phyloP scores from a whole-genome alignment of 2,329 filamentous ascomycete genomes.

The Tolypocladium album region DNA sequence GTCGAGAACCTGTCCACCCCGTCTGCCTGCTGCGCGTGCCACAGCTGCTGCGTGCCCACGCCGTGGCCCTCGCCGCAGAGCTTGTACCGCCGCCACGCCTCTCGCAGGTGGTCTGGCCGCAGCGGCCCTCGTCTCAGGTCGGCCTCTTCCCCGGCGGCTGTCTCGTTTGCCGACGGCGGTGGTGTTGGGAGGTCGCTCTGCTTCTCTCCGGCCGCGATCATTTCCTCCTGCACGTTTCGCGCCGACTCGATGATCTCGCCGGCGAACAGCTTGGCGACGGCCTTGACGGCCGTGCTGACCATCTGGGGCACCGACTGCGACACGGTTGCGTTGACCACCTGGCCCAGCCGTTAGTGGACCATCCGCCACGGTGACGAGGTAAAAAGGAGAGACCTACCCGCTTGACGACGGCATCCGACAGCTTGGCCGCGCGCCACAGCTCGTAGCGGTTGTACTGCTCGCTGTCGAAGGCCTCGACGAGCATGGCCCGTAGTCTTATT shows the following conservation, averaged over 20 bases:
- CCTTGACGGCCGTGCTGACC: conserved; percentile 65
- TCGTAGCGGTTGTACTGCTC: conserved; percentile 62
- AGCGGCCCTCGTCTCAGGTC: conserved; percentile 42
- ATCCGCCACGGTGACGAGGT: neutral
- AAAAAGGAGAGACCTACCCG: conserved; percentile 33
- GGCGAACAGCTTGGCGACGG: conserved; percentile 66
- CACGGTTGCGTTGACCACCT: conserved; percentile 71
- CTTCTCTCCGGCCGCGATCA: conserved; percentile 49
- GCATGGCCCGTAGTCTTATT: conserved; percentile 44
- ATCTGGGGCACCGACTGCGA: conserved; percentile 67
- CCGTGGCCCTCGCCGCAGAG: conserved; percentile 51
- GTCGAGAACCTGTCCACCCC: conserved; percentile 50
- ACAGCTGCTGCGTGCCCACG: conserved; percentile 47
- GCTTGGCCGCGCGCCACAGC: conserved; percentile 57
- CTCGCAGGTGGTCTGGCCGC: conserved; percentile 63
- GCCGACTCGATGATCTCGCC: conserved; percentile 67
- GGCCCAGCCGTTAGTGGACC: neutral
- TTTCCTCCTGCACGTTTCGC: conserved; percentile 60
- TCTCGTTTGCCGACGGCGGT: conserved; percentile 22
- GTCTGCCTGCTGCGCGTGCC: conserved; percentile 49
- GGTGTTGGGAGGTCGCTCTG: conserved; percentile 41
- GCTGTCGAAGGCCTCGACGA: conserved; percentile 54
- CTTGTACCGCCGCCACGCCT: conserved; percentile 61
- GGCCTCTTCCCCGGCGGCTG: conserved; percentile 20
- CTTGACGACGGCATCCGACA: conserved; percentile 59